Evolutionary conservation across 1,284 basidiomycete genomes (phyloP), one percentile per base, ranked within the genome.

Genomic region (Paramarasmius palmivorus): DNA sequence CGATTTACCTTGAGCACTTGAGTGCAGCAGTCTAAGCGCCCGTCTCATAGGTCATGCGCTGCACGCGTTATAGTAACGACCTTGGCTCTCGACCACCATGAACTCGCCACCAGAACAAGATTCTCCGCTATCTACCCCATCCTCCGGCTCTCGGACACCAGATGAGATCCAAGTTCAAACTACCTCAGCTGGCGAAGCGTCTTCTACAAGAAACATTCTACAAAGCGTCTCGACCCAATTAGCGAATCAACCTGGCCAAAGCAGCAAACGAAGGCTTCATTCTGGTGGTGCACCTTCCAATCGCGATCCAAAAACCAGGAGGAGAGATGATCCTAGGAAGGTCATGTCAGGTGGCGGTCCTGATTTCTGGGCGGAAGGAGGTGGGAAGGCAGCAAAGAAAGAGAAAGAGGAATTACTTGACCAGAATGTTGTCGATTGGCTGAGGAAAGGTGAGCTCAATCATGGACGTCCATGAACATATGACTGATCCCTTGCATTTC

Each of bases 381-480:
- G 23, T 36, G 45, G 34, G 46, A 56, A 23, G 59, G 63, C 9
- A 60, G 49, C 54, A 29, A 73, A 68, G 62, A 69, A 69, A 50
- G 73, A 74, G 32, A 74, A 75, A 55, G 71, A 73, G 22, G 75
- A 75, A 40, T 55, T 73, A 36, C 61, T 73, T 42, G 73, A 74
- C 63, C 57, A 54, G 38, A 56, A 67, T 45, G 55, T 74, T 15
- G 73, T 76, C 40, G 75, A 77, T 5, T 67, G 61, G 48, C 56
- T 77, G 34, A 70, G 74, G 54, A 75, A 72, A 68, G 73, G 75
- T 73, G 52, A 26, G 34, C 20, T 10, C 20, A 19, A 4, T n/a
- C 34, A 26, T 32, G 22, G 9, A 17, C 14, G 12, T 6, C 1
- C 23, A 2, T 25, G 25, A 6, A 19, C n/a, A n/a, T 3, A 46